These are phyloP conservation scores for Penstemon davidsonii DNA, from an alignment of 257 asterid genomes.

Conservation along the genomic window DNA sequence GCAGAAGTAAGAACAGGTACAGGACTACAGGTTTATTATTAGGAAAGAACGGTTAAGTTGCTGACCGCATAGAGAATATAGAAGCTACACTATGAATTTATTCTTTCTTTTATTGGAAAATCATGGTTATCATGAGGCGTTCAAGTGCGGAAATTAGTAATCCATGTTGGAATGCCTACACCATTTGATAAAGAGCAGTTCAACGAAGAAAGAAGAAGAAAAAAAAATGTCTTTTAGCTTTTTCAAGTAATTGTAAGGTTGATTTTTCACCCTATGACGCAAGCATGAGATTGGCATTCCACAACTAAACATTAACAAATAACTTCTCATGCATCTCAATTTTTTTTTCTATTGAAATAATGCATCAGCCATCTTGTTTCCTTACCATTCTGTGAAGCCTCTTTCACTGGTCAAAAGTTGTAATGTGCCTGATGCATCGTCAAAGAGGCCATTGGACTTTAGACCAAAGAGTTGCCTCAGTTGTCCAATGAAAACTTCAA, in stretches of 20 bases:
- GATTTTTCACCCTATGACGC: slow-evolving; percentile 1
- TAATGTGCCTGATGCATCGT: slow-evolving; percentile 54
- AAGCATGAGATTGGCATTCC: slow-evolving; percentile 1
- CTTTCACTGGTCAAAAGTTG: slow-evolving; percentile 68
- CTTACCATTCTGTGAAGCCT: slow-evolving; percentile 95
- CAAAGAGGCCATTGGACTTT: slow-evolving; percentile 57
- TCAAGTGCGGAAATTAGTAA: not conserved
- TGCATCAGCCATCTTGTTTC: slow-evolving; percentile 22
- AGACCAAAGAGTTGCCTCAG: slow-evolving; percentile 91
- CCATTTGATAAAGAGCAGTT: not conserved
- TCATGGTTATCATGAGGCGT: slow-evolving; percentile 8
- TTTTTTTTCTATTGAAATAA: not conserved
- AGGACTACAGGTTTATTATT: not conserved
- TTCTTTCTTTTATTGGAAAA: not conserved
- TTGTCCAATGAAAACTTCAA: slow-evolving; percentile 86
- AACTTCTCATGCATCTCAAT: not conserved
- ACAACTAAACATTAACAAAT: slow-evolving; percentile 15
- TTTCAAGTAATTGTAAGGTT: not conserved
- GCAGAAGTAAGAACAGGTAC: not conserved
- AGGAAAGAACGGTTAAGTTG: not conserved
- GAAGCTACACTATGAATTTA: not conserved
- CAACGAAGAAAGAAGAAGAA: slow-evolving; percentile 1
- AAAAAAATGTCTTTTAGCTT: not conserved
- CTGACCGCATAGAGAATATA: not conserved
- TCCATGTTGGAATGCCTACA: not conserved